Evolutionary conservation across 495 filamentous ascomycete genomes (phyloP).

Genomic region (Oidiodendron maius): DNA sequence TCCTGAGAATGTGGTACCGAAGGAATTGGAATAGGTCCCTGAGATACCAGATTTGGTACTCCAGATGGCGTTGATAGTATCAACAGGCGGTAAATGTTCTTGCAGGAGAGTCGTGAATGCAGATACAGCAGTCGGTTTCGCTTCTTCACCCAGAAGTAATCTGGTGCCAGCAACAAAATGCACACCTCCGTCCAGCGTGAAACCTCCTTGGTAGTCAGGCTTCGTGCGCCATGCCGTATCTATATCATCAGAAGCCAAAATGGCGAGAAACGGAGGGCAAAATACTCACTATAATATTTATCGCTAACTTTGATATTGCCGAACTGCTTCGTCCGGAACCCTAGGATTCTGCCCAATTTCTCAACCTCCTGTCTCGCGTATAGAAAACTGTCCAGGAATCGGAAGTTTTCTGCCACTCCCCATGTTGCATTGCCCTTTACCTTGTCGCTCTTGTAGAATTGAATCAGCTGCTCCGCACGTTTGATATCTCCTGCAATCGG

Average conservation of each 20-base stretch:
- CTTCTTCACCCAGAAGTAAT: constrained; percentile 50
- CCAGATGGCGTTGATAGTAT: constrained; percentile 62
- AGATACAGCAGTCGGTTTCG: constrained; percentile 41
- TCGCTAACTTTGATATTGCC: constrained; percentile 45
- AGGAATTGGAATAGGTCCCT: constrained; percentile 55
- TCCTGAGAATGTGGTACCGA: constrained; percentile 57
- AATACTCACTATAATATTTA: constrained; percentile 50
- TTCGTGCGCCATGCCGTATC: constrained; percentile 70
- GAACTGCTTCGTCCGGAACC: constrained; percentile 54
- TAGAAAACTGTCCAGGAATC: constrained; percentile 53
- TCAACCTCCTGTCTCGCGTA: constrained; percentile 52
- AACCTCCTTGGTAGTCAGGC: constrained; percentile 71
- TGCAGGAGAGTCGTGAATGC: constrained; percentile 55
- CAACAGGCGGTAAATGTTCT: constrained; percentile 63
- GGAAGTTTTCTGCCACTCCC: constrained; percentile 72
- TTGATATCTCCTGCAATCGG: constrained; percentile 65
- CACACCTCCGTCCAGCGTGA: constrained; percentile 72
- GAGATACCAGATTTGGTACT: constrained; percentile 55
- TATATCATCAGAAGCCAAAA: constrained; percentile 6
- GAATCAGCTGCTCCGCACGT: constrained; percentile 53
- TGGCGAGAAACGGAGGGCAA: not conserved
- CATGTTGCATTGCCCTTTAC: constrained; percentile 41
- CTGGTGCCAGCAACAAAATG: constrained; percentile 63
- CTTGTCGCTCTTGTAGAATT: constrained; percentile 51
- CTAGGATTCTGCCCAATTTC: constrained; percentile 56